Base-by-base conservation (phyloP, 306 rosid genomes). In the Casuarina equisetifolia region DNA sequence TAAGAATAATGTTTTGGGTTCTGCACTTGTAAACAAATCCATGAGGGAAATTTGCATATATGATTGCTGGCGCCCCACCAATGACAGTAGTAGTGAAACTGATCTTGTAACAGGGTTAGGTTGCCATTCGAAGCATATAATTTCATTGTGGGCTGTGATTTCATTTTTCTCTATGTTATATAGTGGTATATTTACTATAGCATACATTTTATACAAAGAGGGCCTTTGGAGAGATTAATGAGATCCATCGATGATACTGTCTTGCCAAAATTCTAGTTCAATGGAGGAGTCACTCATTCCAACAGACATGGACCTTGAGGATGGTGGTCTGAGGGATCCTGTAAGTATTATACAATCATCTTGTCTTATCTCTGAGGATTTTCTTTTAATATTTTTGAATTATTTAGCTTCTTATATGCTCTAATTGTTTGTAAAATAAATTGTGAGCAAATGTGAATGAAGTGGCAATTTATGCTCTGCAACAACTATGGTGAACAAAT, bases 281-380 rank as follows among this genome's bases (percentile, higher is more conserved):
- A 49, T 90, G 83, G 95, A 86, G 83, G 97, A 90, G 76, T 85
- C 95, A 48, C 93, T 94, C 70, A 93, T 94, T 86, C 79, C 90
- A 9, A 73, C 74, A 63, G 89, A 79, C 20, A 58, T 50, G 79
- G 89, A 92, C 87, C 80, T 87, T 39, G 98, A 89, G 88, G 98
- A 94, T 81, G 91, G 88, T 77, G 76, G 76, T 74, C 64, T 53
- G 55, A 44, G 55, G 82, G 83, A 91, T 80, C 74, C 69, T 79
- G 98, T 95, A 85, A 90, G 98, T 86, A 66, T 55, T 64, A 63
- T 62, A 69, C 72, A 7, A 42, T 39, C 68, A 67, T 19, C 72
- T 62, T 67, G 51, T 19, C 50, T 82, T 59, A 83, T 58, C 62
- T 79, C 71, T 15, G 49, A 67, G 74, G 70, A 57, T 61, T 54